A percentile compares a stretch with the other conserved stretches of the same genome.
phyloP scores from a whole-genome alignment of 371 early-diverging fungal species.

The Cladochytrium tenue region DNA sequence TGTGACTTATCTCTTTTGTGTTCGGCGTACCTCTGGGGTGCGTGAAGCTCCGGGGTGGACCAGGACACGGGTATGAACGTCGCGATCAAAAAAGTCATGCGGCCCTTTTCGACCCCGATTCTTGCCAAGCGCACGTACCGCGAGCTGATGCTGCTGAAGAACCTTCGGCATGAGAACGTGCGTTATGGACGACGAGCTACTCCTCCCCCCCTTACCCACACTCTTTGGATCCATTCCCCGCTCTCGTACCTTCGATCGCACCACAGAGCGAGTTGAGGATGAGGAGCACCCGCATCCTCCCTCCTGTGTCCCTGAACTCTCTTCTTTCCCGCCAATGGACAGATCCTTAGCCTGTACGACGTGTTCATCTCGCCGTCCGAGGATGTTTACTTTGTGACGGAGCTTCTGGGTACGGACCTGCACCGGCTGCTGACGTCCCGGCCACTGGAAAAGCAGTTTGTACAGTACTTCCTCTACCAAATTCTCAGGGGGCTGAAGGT shows the following conservation, averaged over 20 bases:
- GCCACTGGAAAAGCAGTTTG: conserved; percentile 88
- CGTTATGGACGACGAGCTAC: background rate
- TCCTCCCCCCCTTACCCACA: background rate
- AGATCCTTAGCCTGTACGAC: conserved; percentile 52
- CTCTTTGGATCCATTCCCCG: background rate
- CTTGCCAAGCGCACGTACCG: conserved; percentile 91
- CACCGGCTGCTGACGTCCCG: conserved; percentile 85
- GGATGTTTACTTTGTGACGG: conserved; percentile 95
- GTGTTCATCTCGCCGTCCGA: conserved; percentile 89
- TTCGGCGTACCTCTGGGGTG: background rate
- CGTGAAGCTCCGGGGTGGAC: conserved; percentile 81
- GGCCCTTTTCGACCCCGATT: conserved; percentile 88
- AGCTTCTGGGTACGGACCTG: conserved; percentile 90
- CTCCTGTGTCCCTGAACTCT: background rate
- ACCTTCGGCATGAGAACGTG: conserved; percentile 57
- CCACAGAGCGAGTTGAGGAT: too few relatives aligned
- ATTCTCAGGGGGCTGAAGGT: conserved; percentile 58
- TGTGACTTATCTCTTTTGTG: background rate
- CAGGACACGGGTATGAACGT: conserved; percentile 76
- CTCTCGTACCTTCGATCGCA: too few relatives aligned
- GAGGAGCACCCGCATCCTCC: background rate
- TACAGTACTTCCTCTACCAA: conserved; percentile 95
- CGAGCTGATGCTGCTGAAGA: conserved; percentile 87
- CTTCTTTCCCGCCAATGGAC: background rate
- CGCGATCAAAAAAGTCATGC: conserved; percentile 94